Evolutionary conservation across 2,329 filamentous ascomycete species (phyloP), one percentile per base, ranked within the genome.

Genomic region (Colletotrichum sp.): DNA sequence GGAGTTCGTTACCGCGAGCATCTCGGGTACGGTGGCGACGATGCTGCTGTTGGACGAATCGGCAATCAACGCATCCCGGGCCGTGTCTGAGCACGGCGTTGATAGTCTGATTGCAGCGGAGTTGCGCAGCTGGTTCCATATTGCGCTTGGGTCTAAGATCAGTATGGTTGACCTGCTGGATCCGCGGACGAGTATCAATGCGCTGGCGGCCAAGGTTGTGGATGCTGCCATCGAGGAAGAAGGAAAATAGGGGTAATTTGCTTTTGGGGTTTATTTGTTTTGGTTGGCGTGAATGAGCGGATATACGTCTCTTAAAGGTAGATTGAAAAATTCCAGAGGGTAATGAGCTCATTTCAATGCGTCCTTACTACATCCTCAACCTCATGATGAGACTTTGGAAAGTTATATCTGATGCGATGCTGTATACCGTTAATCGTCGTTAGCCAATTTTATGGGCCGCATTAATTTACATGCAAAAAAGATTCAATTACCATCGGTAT

Each of bases 291-390:
- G 0, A 44, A 44, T n/a, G 39, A 0, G 0, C 0, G 19, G 19
- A 44, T n/a, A 0, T n/a, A 44, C 5, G 19, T 0, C 19, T 44
- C 0, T 0, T n/a, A 0, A 44, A 44, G 19, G 19, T 3, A 44
- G 39, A 44, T n/a, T 44, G 39, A 19, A 44, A 11, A 44, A 5
- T n/a, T n/a, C 16, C 11, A n/a, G 39, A 44, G 5, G 2, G 16
- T 44, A 19, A 6, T 9, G 1, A 3, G 2, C 2, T 5, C 36
- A 39, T 39, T 19, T 19, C 1, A 8, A 16, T 4, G 36, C 2
- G 7, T 19, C 36, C 16, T 4, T 4, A 4, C 34, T 15, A 15
- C 13, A 36, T 32, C 12, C 32, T 32, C 32, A 32, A 32, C 30
- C 2, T 6, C 1, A 32, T 12, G 32, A 34, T 36, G 6, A 15